These are phyloP conservation scores for Schizopora paradoxa DNA, from an alignment of 1,284 basidiomycete species.

Conservation along the genomic window DNA sequence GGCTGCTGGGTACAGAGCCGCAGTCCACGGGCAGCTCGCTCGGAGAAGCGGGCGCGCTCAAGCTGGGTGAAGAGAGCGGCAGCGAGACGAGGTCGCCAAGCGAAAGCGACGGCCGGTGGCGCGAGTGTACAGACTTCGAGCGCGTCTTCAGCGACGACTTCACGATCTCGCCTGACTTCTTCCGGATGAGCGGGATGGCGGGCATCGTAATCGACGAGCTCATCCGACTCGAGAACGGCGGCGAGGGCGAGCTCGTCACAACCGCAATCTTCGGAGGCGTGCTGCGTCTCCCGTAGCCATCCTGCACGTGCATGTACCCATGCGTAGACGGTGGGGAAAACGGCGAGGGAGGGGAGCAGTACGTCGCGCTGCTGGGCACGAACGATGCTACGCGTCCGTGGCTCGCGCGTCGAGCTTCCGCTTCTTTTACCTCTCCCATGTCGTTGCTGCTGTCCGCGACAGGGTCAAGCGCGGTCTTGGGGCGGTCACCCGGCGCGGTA, in stretches of 20 bases:
- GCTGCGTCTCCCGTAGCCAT: no score
- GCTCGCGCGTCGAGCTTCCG: neutral
- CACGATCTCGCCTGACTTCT: conserved; percentile 90
- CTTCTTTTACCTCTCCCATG: no score
- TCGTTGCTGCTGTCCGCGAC: no score
- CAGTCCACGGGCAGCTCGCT: conserved; percentile 15
- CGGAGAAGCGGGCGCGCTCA: conserved; percentile 43
- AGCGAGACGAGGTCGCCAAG: conserved; percentile 6
- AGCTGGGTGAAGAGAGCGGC: neutral
- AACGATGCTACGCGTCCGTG: neutral
- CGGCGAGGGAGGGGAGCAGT: neutral
- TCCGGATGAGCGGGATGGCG: conserved; percentile 49
- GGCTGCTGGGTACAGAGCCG: neutral
- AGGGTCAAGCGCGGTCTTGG: no score
- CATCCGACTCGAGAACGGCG: neutral
- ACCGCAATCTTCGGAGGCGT: no score
- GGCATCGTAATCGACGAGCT: conserved; percentile 5
- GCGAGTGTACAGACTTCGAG: conserved; percentile 31
- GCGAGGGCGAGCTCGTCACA: neutral
- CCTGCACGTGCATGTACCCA: no score
- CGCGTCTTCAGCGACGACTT: conserved; percentile 85
- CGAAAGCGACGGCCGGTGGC: conserved; percentile 31
- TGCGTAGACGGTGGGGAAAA: neutral
- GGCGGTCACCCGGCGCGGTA: no score
- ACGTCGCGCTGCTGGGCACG: neutral